Percentiles rank a stretch among this genome's conserved stretches.
Evolutionary conservation across 306 rosid species (phyloP).

Genomic region (Vigna angularis): DNA sequence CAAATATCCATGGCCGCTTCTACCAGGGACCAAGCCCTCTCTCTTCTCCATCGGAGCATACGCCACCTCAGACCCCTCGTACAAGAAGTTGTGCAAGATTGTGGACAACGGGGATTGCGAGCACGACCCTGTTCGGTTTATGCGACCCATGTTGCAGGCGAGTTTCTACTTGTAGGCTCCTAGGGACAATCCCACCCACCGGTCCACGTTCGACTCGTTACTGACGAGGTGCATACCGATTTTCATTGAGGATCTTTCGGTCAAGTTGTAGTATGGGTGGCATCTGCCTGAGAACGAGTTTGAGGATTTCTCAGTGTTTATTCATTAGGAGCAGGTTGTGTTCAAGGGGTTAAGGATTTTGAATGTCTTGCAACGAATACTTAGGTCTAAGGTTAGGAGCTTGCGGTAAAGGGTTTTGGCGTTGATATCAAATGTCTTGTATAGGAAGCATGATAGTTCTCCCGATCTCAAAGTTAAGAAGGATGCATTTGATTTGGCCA

Average conservation of each 20-base stretch:
- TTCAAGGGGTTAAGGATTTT: slow-evolving; percentile 69
- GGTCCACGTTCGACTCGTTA: slow-evolving; percentile 72
- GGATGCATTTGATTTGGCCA: slow-evolving; percentile 56
- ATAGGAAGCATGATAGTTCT: slow-evolving; percentile 51
- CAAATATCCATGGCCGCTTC: no score
- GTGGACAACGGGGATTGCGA: slow-evolving; percentile 85
- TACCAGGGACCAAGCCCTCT: no score
- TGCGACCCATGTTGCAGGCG: slow-evolving; percentile 81
- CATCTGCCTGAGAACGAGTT: slow-evolving; percentile 66
- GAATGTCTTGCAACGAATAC: slow-evolving; percentile 66
- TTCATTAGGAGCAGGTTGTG: slow-evolving; percentile 85
- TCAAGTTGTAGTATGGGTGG: slow-evolving; percentile 71
- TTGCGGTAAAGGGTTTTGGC: slow-evolving; percentile 53
- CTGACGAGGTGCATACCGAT: slow-evolving; percentile 82
- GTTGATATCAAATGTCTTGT: slow-evolving; percentile 47
- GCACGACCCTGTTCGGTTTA: slow-evolving; percentile 79
- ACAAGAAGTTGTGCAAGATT: slow-evolving; percentile 55
- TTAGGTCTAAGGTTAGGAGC: slow-evolving; percentile 46
- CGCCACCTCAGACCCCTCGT: slow-evolving; percentile 42
- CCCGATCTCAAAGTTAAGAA: slow-evolving; percentile 45
- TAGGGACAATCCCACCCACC: slow-evolving; percentile 72
- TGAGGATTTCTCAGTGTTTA: slow-evolving; percentile 63
- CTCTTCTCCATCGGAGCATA: slow-evolving; percentile 54
- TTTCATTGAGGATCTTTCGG: slow-evolving; percentile 79
- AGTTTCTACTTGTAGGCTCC: slow-evolving; percentile 89